Conservation (phyloP, 352 stramenopile genomes). For the Pythium dissimile region DNA sequence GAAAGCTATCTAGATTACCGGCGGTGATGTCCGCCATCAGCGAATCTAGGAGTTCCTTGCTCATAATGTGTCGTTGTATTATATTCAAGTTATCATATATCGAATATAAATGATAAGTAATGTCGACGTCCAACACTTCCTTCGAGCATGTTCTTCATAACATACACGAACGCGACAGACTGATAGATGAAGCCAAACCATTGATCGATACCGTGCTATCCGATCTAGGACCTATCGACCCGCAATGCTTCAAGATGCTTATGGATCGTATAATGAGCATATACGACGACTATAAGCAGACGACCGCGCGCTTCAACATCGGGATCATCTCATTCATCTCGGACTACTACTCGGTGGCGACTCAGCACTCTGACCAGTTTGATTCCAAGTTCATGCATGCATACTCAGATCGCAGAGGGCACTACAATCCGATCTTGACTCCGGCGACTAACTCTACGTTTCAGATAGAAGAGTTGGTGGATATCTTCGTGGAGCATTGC, state of each 20-base stretch:
- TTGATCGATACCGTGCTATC: too few species aligned
- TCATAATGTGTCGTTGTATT: too few species aligned
- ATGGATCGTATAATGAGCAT: not conserved
- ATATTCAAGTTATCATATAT: not conserved
- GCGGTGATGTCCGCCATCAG: not conserved
- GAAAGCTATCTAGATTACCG: too few species aligned
- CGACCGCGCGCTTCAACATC: not conserved
- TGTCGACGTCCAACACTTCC: not conserved
- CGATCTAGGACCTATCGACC: too few species aligned
- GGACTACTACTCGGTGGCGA: not conserved
- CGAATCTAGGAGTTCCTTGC: not conserved
- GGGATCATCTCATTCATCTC: slow-evolving; percentile 3
- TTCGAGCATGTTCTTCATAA: slow-evolving; percentile 5
- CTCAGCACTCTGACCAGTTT: not conserved
- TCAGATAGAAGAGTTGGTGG: not conserved
- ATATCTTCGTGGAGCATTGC: slow-evolving; percentile 3
- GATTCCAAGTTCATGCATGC: slow-evolving; percentile 1
- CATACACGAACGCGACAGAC: not conserved
- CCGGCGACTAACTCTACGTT: too few species aligned
- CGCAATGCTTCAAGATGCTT: too few species aligned
- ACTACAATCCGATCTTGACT: slow-evolving; percentile 3
- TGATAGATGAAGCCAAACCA: not conserved
- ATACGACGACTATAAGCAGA: not conserved
- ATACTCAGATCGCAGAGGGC: not conserved
- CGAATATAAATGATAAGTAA: slow-evolving; percentile 3